Conservation (phyloP, 169 alveolate species). For the Plasmodium vivax region DNA sequence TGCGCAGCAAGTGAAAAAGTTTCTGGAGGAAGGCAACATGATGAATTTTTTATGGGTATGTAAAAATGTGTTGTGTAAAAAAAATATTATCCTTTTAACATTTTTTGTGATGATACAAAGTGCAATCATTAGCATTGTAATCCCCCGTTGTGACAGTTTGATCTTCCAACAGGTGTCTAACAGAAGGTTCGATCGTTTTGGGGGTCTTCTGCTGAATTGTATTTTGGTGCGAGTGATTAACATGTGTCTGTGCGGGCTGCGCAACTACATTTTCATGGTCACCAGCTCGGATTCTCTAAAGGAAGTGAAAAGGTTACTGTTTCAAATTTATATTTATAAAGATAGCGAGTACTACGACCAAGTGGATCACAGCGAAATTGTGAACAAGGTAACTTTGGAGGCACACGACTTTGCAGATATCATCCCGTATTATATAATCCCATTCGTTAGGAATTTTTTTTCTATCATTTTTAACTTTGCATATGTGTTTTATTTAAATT, state of each 20-base stretch:
- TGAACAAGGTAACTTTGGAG: constrained; percentile 37
- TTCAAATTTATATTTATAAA: constrained; percentile 25
- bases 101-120: constrained; percentile 27
- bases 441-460: constrained; percentile 37
- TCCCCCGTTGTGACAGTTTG: constrained; percentile 37
- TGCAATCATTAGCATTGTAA: constrained; percentile 39
- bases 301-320: constrained; percentile 19
- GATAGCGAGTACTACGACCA: constrained; percentile 39
- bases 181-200: constrained; percentile 12
- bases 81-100: constrained; percentile 12
- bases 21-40: constrained; percentile 25
- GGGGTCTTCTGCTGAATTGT: constrained; percentile 4
- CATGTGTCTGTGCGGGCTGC: constrained; percentile 7
- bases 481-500: constrained; percentile 34
- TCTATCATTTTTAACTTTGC: constrained; percentile 36
- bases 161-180: constrained; percentile 15
- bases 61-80: constrained; percentile 38
- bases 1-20: not conserved
- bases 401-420: constrained; percentile 51
- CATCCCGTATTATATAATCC: constrained; percentile 54
- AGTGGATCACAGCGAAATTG: constrained; percentile 13
- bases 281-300: constrained; percentile 19
- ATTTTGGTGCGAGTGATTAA: constrained; percentile 6
- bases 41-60: constrained; percentile 39
- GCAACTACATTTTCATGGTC: constrained; percentile 37